A percentile compares a stretch with the other conserved stretches of the same genome.
phyloP scores from a whole-genome alignment of 768 basidiomycete genomes.

The Daedaleopsis nitida region DNA sequence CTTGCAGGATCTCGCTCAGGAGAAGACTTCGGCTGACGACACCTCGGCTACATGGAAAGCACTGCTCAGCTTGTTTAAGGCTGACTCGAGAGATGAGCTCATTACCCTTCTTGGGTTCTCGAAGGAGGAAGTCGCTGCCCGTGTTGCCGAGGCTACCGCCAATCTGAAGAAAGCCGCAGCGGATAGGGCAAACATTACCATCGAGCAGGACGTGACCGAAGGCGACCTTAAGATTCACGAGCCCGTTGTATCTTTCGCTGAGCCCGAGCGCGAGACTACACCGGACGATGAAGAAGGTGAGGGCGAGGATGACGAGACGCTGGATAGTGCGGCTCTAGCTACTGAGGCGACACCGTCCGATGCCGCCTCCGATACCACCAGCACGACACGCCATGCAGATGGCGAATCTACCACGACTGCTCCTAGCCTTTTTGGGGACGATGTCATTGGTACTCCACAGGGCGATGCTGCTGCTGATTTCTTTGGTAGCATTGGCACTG shows the following conservation, averaged over 20 bases:
- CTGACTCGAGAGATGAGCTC: conserved; percentile 87
- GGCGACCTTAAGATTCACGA: conserved; percentile 54
- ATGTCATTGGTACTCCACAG: conserved; percentile 65
- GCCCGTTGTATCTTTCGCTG: conserved; percentile 82
- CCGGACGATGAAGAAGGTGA: conserved; percentile 45
- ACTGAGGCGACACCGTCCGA: conserved; percentile 76
- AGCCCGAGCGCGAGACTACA: conserved; percentile 57
- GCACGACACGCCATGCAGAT: conserved; percentile 56
- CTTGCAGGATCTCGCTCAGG: conserved; percentile 71
- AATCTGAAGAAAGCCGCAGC: conserved; percentile 58
- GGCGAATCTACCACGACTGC: conserved; percentile 84
- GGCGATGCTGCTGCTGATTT: conserved; percentile 78
- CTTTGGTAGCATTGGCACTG: conserved; percentile 76
- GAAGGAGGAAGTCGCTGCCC: conserved; percentile 77
- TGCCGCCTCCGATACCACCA: conserved; percentile 56
- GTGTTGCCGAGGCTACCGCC: conserved; percentile 81
- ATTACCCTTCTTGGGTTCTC: conserved; percentile 91
- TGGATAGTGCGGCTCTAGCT: conserved; percentile 31
- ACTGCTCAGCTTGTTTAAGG: conserved; percentile 82
- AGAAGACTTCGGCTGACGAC: conserved; percentile 42
- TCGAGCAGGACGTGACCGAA: conserved; percentile 37
- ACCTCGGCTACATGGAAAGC: conserved; percentile 79
- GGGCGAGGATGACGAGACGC: conserved; percentile 34
- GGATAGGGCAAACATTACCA: conserved; percentile 27
- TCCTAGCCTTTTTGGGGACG: conserved; percentile 87